A percentile compares a stretch with the other conserved stretches of the same genome.
phyloP scores from a whole-genome alignment of 495 filamentous ascomycete genomes.

The Symbiotaphrina buchneri region DNA sequence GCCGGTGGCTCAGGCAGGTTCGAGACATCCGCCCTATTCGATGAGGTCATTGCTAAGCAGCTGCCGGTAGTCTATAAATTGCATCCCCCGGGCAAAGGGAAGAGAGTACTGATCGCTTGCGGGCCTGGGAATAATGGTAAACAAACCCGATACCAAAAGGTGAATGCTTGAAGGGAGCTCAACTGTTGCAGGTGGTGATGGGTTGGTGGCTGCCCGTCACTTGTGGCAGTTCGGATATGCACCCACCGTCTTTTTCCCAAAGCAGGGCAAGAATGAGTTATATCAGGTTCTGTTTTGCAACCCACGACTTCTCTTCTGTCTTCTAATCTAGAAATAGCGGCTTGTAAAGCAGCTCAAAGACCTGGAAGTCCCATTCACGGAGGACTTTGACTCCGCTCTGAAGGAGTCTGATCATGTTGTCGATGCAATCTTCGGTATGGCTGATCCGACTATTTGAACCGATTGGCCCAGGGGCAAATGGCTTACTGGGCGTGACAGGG shows the following conservation, averaged over 20 bases:
- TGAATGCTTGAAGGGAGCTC: background rate
- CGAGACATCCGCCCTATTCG: background rate
- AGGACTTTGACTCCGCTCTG: conserved; percentile 50
- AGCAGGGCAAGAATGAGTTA: conserved; percentile 69
- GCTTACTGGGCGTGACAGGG: conserved; percentile 28
- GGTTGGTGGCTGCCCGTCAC: conserved; percentile 84
- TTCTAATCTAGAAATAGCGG: conserved; percentile 22
- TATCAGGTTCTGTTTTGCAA: conserved; percentile 35
- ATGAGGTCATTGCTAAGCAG: background rate
- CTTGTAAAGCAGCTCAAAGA: conserved; percentile 64
- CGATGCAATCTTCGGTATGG: conserved; percentile 77
- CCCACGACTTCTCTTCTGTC: background rate
- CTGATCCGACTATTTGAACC: conserved; percentile 4
- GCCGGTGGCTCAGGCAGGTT: conserved; percentile 82
- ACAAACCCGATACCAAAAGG: conserved; percentile 4
- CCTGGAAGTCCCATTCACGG: conserved; percentile 64
- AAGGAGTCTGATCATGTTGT: conserved; percentile 54
- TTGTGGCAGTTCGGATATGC: conserved; percentile 85
- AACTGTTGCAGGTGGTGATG: conserved; percentile 53
- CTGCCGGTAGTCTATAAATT: conserved; percentile 50
- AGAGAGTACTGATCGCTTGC: conserved; percentile 64
- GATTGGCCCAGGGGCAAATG: no score
- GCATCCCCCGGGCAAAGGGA: conserved; percentile 52
- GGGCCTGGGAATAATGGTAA: conserved; percentile 89
- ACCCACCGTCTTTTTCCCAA: conserved; percentile 83